phyloP scores from a whole-genome alignment of 768 basidiomycete genomes.

The Auriscalpium orientale region DNA sequence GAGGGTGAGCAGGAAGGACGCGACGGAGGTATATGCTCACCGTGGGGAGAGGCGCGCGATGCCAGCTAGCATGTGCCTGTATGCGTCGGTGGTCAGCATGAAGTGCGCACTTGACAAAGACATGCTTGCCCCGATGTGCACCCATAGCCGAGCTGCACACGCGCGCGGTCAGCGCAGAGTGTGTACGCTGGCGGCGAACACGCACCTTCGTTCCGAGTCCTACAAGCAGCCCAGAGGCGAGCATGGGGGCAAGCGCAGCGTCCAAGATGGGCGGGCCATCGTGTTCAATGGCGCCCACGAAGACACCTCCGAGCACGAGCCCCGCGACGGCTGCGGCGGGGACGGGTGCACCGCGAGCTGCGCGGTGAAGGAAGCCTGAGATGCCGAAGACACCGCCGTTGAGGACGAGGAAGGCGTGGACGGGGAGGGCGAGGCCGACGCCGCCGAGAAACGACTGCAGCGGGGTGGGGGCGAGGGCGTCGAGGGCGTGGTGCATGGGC shows the following conservation, averaged over 20 bases:
- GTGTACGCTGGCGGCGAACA: not conserved
- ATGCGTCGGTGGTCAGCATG: not conserved
- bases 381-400: slow-evolving; percentile 54
- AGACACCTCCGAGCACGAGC: slow-evolving; percentile 40
- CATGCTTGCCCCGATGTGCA: slow-evolving; percentile 52
- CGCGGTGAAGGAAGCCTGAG: slow-evolving; percentile 52
- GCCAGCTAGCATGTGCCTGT: slow-evolving; percentile 59
- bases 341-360: slow-evolving; percentile 37
- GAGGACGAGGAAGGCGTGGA: slow-evolving; percentile 43
- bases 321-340: slow-evolving; percentile 36
- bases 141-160: slow-evolving; percentile 43
- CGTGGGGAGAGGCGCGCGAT: slow-evolving; percentile 47
- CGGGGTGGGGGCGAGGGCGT: slow-evolving; percentile 20
- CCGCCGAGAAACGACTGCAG: slow-evolving; percentile 51
- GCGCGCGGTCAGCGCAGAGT: not conserved
- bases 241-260: slow-evolving; percentile 21
- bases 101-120: not conserved
- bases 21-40: slow-evolving; percentile 22
- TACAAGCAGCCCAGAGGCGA: slow-evolving; percentile 47
- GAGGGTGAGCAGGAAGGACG: not conserved
- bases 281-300: slow-evolving; percentile 35
- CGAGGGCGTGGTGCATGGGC: too few relatives aligned
- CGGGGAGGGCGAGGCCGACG: slow-evolving; percentile 41
- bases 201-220: slow-evolving; percentile 44
- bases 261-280: slow-evolving; percentile 20